A percentile compares a stretch with the other conserved stretches of the same genome.
These are phyloP conservation scores for Chaetomium tenue DNA, from an alignment of 495 filamentous ascomycete species.

Conservation along the genomic window DNA sequence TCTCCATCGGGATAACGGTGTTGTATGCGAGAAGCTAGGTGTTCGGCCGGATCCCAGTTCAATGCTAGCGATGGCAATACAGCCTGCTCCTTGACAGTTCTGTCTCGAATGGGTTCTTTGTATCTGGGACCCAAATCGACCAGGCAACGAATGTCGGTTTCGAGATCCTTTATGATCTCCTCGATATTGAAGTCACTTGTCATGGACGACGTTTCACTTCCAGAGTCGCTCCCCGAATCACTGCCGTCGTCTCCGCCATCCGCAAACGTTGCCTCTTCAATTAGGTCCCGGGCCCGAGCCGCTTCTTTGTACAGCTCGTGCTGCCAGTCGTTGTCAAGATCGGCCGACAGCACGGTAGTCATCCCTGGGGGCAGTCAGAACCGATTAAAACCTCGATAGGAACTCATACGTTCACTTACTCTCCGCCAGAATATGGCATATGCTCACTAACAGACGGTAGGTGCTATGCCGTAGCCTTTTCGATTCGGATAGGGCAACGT, in stretches of 20 bases:
- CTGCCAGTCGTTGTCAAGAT: background rate
- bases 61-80: background rate
- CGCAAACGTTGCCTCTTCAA: background rate
- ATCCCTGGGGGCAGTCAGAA: background rate
- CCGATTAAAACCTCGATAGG: background rate
- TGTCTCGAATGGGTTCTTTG: constrained; percentile 8
- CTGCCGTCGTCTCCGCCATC: background rate
- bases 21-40: background rate
- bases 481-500: background rate
- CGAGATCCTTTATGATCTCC: background rate
- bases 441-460: background rate
- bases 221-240: background rate
- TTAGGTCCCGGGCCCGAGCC: background rate
- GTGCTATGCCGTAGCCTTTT: background rate
- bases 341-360: background rate
- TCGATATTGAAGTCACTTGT: background rate
- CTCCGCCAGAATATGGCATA: background rate
- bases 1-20: constrained; percentile 4
- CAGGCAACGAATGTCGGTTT: constrained; percentile 2
- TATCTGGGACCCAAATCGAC: constrained; percentile 2
- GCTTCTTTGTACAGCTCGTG: background rate
- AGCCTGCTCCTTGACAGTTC: background rate
- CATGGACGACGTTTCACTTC: background rate
- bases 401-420: background rate
- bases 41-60: background rate